Conservation (phyloP, 1,284 basidiomycete species). For the Pseudozyma sp. region DNA sequence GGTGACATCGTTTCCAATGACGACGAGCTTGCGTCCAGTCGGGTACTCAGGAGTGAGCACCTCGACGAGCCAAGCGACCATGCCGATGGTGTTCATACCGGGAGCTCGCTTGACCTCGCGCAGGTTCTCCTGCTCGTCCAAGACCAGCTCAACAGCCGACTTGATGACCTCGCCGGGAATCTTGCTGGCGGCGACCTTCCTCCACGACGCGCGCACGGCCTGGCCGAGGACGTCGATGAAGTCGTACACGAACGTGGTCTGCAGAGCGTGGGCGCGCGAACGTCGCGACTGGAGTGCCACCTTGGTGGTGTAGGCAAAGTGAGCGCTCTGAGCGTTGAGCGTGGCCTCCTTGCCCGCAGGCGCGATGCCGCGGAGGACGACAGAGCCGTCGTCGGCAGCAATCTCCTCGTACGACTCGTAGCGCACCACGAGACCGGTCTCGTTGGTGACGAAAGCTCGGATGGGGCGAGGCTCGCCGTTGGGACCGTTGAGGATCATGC, state of each 20-base stretch:
- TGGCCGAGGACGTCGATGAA: slow-evolving; percentile 99
- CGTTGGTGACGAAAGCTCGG: slow-evolving; percentile 97
- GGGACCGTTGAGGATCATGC: slow-evolving; percentile 90
- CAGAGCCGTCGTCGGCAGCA: slow-evolving; percentile 90
- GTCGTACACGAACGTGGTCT: slow-evolving; percentile 97
- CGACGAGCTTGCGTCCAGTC: slow-evolving; percentile 84
- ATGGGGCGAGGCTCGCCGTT: slow-evolving; percentile 89
- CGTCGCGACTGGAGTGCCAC: slow-evolving; percentile 99
- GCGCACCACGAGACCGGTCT: slow-evolving; percentile 98
- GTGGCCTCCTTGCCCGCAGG: slow-evolving; percentile 48
- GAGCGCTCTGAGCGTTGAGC: slow-evolving; percentile 58
- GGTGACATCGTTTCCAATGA: slow-evolving; percentile 98
- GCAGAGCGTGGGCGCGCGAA: slow-evolving; percentile 98
- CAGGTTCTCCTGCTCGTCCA: slow-evolving; percentile 88
- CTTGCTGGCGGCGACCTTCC: slow-evolving; percentile 74
- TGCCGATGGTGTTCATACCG: slow-evolving; percentile 94
- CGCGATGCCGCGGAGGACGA: slow-evolving; percentile 82
- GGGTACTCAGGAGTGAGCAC: slow-evolving; percentile 94
- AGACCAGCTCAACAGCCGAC: slow-evolving; percentile 75
- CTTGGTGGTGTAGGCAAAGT: slow-evolving; percentile 87
- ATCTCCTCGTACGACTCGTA: slow-evolving; percentile 99
- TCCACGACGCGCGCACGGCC: slow-evolving; percentile 92
- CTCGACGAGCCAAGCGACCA: slow-evolving; percentile 98
- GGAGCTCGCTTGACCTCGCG: slow-evolving; percentile 89
- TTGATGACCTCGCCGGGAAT: slow-evolving; percentile 54